phyloP scores from a whole-genome alignment of 768 basidiomycete species.

The Rhizopogon vinicolor region DNA sequence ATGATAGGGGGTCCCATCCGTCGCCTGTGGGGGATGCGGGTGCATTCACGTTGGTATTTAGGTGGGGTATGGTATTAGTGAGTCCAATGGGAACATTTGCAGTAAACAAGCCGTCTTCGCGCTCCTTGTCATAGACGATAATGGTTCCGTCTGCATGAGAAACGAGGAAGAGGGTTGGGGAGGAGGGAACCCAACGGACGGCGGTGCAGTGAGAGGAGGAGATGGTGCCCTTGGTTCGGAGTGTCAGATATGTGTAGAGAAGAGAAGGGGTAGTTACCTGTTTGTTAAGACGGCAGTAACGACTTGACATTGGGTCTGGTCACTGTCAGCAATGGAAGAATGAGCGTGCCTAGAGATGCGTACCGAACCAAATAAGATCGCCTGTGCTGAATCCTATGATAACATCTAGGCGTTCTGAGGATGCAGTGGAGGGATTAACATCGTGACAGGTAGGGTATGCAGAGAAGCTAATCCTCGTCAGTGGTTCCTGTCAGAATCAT shows the following conservation, averaged over 20 bases:
- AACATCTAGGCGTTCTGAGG: conserved; percentile 75
- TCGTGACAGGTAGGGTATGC: conserved; percentile 89
- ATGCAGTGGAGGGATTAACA: conserved; percentile 75
- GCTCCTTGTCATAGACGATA: conserved; percentile 86
- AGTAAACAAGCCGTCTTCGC: conserved; percentile 77
- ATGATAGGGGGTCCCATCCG: conserved; percentile 75
- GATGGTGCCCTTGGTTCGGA: conserved; percentile 58
- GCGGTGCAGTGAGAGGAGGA: conserved; percentile 80
- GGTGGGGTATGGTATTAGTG: conserved; percentile 23
- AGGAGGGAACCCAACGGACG: conserved; percentile 85
- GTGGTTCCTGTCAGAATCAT: conserved; percentile 60
- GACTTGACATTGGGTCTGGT: conserved; percentile 72
- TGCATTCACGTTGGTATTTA: conserved; percentile 24
- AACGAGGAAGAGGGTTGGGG: conserved; percentile 76
- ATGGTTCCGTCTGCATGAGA: conserved; percentile 89
- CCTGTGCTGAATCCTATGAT: conserved; percentile 92
- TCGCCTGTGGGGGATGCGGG: conserved; percentile 24
- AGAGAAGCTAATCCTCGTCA: conserved; percentile 81
- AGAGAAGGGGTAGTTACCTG: conserved; percentile 40
- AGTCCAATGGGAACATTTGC: conserved; percentile 46
- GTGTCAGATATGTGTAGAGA: conserved; percentile 7
- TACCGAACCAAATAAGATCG: conserved; percentile 95
- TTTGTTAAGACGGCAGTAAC: conserved; percentile 87
- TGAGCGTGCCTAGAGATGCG: conserved; percentile 11
- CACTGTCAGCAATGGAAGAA: conserved; percentile 4